Evolutionary conservation across 108 stramenopile species (phyloP).

Genomic region (Schizochytrium sp.): DNA sequence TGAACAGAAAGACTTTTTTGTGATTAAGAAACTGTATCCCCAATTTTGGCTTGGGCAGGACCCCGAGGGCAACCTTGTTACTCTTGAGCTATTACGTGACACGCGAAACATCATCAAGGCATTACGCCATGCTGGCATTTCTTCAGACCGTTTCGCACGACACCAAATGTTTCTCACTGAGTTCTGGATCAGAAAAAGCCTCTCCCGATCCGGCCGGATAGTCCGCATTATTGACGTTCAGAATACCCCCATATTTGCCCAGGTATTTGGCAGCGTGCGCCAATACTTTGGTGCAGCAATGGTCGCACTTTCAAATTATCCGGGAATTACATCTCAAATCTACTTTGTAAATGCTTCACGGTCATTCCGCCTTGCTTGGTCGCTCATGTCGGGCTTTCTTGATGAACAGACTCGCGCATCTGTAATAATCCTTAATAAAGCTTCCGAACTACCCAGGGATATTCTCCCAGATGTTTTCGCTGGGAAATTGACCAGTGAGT

Average conservation of each 20-base stretch:
- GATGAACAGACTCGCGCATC: constrained; percentile 13
- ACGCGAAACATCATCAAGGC: background rate
- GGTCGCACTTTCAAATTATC: background rate
- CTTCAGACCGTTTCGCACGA: constrained; percentile 5
- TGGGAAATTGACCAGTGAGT: background rate
- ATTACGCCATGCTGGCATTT: background rate
- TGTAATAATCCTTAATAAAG: background rate
- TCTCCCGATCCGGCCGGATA: background rate
- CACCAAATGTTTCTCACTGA: constrained; percentile 20
- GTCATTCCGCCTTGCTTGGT: background rate
- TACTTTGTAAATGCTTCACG: constrained; percentile 37
- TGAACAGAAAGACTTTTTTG: background rate
- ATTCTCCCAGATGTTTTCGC: background rate
- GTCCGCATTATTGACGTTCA: constrained; percentile 18
- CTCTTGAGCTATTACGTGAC: constrained; percentile 30
- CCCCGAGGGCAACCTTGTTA: constrained; percentile 19
- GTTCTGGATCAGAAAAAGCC: background rate
- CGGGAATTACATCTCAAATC: background rate
- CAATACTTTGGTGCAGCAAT: constrained; percentile 21
- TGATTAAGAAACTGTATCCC: background rate
- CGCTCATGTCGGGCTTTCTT: background rate
- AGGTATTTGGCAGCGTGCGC: background rate
- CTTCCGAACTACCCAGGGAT: background rate
- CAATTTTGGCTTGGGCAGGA: constrained; percentile 42
- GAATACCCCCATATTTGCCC: constrained; percentile 20